Evolutionary conservation across 257 asterid species (phyloP).

Genomic region (Solanum ahanhuiri): DNA sequence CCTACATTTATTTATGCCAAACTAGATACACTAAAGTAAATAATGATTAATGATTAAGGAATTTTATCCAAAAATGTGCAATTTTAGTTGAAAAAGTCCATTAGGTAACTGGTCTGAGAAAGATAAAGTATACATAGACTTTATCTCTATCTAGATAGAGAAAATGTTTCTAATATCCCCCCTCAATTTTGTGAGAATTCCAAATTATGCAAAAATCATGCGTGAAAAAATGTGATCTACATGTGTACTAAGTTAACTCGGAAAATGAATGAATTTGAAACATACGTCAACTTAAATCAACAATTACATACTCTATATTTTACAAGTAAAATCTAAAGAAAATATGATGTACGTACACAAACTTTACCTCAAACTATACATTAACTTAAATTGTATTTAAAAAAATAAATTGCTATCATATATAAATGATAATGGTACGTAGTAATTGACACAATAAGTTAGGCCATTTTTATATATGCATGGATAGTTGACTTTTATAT

Average conservation of each 20-base stretch:
- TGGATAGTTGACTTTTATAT: not conserved
- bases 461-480: not conserved
- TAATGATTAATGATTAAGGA: not conserved
- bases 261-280: not conserved
- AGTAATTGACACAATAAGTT: not conserved
- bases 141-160: no score
- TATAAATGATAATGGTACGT: not conserved
- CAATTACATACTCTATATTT: not conserved
- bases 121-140: not conserved
- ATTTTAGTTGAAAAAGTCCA: not conserved
- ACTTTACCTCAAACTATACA: not conserved
- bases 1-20: not conserved
- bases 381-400: not conserved
- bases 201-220: not conserved
- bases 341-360: not conserved
- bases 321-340: not conserved
- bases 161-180: no score
- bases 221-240: not conserved
- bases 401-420: not conserved
- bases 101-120: not conserved
- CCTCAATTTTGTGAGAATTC: not conserved
- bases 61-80: not conserved
- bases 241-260: not conserved
- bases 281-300: not conserved
- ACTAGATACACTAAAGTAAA: not conserved